Conservation (phyloP, 1,284 basidiomycete species). For the Vanrija sp. region DNA sequence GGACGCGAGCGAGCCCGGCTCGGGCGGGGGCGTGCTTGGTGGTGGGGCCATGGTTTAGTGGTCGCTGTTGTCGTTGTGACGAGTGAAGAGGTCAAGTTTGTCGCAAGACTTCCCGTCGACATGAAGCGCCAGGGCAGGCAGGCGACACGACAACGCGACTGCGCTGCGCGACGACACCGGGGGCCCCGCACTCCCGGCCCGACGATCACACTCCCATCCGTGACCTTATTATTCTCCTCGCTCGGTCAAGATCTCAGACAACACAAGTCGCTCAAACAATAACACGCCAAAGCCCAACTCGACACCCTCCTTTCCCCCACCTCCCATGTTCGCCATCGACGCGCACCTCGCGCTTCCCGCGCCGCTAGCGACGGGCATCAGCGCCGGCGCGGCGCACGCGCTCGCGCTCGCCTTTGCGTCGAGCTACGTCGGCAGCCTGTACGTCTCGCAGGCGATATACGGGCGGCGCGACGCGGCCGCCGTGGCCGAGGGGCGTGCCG, state of each 20-base stretch:
- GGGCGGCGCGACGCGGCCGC: slow-evolving; percentile 12
- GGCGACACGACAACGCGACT: too few relatives aligned
- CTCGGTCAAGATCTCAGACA: too few relatives aligned
- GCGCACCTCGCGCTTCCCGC: slow-evolving; percentile 23
- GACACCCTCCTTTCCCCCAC: not conserved
- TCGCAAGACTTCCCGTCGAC: too few relatives aligned
- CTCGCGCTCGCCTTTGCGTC: slow-evolving; percentile 46
- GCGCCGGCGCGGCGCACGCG: slow-evolving; percentile 27
- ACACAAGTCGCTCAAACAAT: too few relatives aligned
- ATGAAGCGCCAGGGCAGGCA: too few relatives aligned
- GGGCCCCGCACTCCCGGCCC: too few relatives aligned
- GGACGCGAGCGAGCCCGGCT: not conserved
- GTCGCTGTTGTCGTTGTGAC: too few relatives aligned
- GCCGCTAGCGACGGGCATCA: slow-evolving; percentile 21
- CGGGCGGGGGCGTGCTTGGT: not conserved
- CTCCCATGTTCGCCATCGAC: slow-evolving; percentile 9
- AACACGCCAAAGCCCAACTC: too few relatives aligned
- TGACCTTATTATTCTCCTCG: too few relatives aligned
- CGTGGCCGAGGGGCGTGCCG: slow-evolving; percentile 1
- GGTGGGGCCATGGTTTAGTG: not conserved
- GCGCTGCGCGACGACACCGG: too few relatives aligned
- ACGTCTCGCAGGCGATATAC: slow-evolving; percentile 42
- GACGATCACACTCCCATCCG: too few relatives aligned
- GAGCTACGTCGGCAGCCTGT: slow-evolving; percentile 52
- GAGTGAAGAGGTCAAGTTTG: too few relatives aligned